Percentiles rank a stretch among this genome's conserved stretches.
phyloP scores from a whole-genome alignment of 495 filamentous ascomycete genomes.

The Neurospora discreta region DNA sequence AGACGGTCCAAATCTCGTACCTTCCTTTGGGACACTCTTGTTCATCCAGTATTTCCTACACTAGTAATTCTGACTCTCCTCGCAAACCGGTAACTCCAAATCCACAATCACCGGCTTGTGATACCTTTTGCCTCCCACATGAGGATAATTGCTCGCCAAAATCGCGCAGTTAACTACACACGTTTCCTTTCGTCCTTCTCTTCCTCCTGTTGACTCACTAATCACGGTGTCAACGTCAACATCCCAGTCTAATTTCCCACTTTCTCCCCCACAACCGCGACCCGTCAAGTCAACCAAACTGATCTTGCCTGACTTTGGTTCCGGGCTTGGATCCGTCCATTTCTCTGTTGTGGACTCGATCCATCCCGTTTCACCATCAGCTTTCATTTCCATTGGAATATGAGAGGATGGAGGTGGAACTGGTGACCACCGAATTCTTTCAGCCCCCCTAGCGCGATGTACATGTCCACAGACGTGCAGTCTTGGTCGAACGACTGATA shows the following conservation, averaged over 20 bases:
- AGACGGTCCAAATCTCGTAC: not conserved
- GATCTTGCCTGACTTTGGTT: constrained; percentile 27
- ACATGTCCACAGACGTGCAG: constrained; percentile 87
- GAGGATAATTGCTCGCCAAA: constrained; percentile 55
- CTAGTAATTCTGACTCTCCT: not conserved
- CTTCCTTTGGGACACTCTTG: not conserved
- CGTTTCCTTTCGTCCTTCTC: constrained; percentile 45
- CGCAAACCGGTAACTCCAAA: constrained; percentile 56
- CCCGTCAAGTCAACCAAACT: constrained; percentile 32
- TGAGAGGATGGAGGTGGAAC: too few relatives aligned
- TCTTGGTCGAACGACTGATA: constrained; percentile 66
- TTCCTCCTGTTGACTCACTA: constrained; percentile 27
- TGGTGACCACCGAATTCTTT: constrained; percentile 43
- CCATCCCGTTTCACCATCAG: not conserved
- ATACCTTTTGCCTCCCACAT: constrained; percentile 44
- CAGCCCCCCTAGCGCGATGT: constrained; percentile 53
- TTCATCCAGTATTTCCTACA: not conserved
- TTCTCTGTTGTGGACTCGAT: constrained; percentile 15
- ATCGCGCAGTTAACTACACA: constrained; percentile 71
- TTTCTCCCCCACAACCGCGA: constrained; percentile 12
- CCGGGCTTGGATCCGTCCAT: constrained; percentile 30
- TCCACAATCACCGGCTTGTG: constrained; percentile 73
- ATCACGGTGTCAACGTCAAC: constrained; percentile 5
- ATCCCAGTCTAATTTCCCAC: constrained; percentile 19
- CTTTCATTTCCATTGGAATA: too few relatives aligned